phyloP scores from a whole-genome alignment of 75 land plant genomes.

The Selaginella moellendorffii region DNA sequence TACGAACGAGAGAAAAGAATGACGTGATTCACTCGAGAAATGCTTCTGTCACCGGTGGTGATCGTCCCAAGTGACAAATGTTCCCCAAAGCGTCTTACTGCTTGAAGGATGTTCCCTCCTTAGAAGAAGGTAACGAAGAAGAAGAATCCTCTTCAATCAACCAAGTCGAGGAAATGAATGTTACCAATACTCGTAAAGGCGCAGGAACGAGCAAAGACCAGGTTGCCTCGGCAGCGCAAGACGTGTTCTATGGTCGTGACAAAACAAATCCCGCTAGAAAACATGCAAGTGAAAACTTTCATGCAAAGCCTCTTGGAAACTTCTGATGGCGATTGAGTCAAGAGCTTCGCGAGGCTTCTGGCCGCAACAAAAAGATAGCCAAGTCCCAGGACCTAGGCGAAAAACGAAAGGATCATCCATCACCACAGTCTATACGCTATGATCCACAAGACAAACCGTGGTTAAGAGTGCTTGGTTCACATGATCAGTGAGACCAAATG shows the following conservation, averaged over 20 bases:
- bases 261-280: no score
- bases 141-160: no score
- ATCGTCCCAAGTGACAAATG: constrained; percentile 13
- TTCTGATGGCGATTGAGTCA: no score
- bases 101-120: constrained; percentile 80
- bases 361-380: background rate
- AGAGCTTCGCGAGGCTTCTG: background rate
- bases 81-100: constrained; percentile 63
- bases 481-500: background rate
- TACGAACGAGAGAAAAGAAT: constrained; percentile 12
- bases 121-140: no score
- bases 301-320: no score
- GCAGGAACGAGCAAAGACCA: no score
- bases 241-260: no score
- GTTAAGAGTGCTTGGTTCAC: background rate
- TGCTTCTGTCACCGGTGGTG: constrained; percentile 17
- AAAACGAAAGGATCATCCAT: no score
- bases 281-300: no score
- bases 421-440: background rate
- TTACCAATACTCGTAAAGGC: no score
- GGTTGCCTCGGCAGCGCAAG: no score
- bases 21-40: background rate
- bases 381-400: background rate
- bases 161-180: no score
- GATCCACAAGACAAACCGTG: background rate